A percentile compares a stretch with the other conserved stretches of the same genome.
phyloP scores from a whole-genome alignment of 192 early-diverging fungal species.

The Spinellus fusiger region DNA sequence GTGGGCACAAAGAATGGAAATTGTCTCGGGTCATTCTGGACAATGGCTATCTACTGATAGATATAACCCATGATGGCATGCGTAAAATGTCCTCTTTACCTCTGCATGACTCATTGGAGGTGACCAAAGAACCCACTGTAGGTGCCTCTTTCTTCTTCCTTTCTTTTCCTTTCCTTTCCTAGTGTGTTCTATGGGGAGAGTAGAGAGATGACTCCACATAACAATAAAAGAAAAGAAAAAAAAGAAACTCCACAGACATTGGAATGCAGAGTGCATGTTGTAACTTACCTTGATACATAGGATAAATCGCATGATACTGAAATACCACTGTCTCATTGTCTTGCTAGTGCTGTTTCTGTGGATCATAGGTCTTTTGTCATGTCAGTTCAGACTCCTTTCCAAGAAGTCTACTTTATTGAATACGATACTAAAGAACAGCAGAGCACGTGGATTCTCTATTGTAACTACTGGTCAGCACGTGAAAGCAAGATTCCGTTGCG shows the following conservation, averaged over 20 bases:
- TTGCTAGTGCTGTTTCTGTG: not conserved
- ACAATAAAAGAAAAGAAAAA: no score
- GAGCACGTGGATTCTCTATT: slow-evolving; percentile 52
- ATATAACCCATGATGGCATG: not conserved
- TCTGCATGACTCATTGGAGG: no score
- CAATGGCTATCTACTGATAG: not conserved
- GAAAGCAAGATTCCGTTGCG: slow-evolving; percentile 67
- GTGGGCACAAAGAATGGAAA: not conserved
- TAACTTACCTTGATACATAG: no score
- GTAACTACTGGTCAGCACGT: slow-evolving; percentile 79
- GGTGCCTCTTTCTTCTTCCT: no score
- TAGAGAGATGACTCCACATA: no score
- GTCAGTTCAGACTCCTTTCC: not conserved
- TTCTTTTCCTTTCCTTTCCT: no score
- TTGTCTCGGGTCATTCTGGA: not conserved
- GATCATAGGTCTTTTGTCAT: not conserved
- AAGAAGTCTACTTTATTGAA: not conserved
- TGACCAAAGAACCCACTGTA: no score
- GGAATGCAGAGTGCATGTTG: no score
- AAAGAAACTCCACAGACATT: no score
- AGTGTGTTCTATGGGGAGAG: no score
- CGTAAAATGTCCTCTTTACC: no score
- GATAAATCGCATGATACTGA: not conserved
- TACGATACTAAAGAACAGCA: not conserved
- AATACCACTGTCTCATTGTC: not conserved